Base-by-base conservation (phyloP, 768 basidiomycete species). In the Termitomyces heimii region DNA sequence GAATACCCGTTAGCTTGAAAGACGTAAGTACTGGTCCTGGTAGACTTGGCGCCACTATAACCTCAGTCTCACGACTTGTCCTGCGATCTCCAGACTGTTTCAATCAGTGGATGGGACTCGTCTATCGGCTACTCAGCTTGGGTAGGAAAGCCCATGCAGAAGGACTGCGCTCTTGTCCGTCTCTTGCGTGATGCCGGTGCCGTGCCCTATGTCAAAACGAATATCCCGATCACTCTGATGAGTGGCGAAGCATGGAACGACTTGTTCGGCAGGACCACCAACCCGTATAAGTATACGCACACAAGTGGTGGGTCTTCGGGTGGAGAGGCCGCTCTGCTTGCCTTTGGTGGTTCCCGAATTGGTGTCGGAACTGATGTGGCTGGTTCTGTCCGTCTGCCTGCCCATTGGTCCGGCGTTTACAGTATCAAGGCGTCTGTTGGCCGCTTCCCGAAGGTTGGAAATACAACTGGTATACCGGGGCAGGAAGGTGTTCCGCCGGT, bases 321-420 rank as follows among this genome's bases (percentile, higher is more conserved):
- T 2, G 87, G 87, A 5, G 87, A 88, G 66, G 80, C 77, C 2
- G 84, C 84, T 2, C 75, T 88, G 0, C 73, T 88, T 18, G 84
- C 86, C 0, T 71, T 78, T 53, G 81, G 82, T 20, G 84, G 84
- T 31, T 77, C 82, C 3, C 75, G 83, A 47, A 74, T 85, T 22
- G 85, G 86, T 1, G 73, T 88, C 44, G 87, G 87, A 6, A 83
- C 85, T 5, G 86, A 88, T 57, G 83, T 88, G 22, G 86, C 82
- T 10, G 88, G 87, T 3, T 83, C 82, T 31, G 80, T 90, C 40
- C 78, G 87, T 20, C 78, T 78, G 8, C 88, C 88, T 3, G 79
- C 86, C 1, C 81, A 86, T 56, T 85, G 80, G 62, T 83, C 83
- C 44, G 88, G 86, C 0, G 68, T 84, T 1, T 87, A 84, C 67